Evolutionary conservation across 768 basidiomycete genomes (phyloP).

Genomic region (Agaricus blazei): DNA sequence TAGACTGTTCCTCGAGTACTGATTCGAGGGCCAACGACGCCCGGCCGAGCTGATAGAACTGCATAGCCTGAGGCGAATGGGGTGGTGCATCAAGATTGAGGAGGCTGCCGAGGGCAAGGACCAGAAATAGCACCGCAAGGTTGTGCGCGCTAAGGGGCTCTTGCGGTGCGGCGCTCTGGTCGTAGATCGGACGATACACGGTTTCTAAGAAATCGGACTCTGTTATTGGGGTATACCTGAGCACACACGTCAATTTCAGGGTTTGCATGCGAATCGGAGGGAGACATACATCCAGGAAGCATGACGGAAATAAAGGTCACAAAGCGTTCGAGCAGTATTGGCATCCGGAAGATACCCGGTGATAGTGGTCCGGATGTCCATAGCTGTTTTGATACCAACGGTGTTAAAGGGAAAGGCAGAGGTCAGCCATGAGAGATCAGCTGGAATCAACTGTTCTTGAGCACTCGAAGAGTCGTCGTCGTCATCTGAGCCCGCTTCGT

Average conservation of each 20-base stretch:
- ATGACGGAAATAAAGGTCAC: constrained; percentile 56
- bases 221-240: constrained; percentile 64
- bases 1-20: constrained; percentile 58
- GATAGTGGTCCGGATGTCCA: constrained; percentile 39
- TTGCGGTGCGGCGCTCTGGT: constrained; percentile 30
- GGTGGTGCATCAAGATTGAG: constrained; percentile 54
- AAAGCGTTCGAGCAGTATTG: constrained; percentile 31
- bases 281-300: constrained; percentile 66
- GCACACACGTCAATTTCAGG: constrained; percentile 1
- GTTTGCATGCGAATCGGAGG: neutral
- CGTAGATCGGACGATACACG: constrained; percentile 51
- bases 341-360: constrained; percentile 40
- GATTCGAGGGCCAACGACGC: constrained; percentile 58
- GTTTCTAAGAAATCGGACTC: constrained; percentile 50
- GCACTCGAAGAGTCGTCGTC: constrained; percentile 34
- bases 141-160: constrained; percentile 44
- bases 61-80: constrained; percentile 49
- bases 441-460: constrained; percentile 35
- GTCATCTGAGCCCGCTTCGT: constrained; percentile 54
- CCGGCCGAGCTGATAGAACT: constrained; percentile 56
- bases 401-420: constrained; percentile 56
- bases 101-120: constrained; percentile 60
- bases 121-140: constrained; percentile 55
- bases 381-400: constrained; percentile 35
- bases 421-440: constrained; percentile 54